A percentile compares a stretch with the other conserved stretches of the same genome.
phyloP scores from a whole-genome alignment of 768 basidiomycete species.

The Hemileccinum impolitum region DNA sequence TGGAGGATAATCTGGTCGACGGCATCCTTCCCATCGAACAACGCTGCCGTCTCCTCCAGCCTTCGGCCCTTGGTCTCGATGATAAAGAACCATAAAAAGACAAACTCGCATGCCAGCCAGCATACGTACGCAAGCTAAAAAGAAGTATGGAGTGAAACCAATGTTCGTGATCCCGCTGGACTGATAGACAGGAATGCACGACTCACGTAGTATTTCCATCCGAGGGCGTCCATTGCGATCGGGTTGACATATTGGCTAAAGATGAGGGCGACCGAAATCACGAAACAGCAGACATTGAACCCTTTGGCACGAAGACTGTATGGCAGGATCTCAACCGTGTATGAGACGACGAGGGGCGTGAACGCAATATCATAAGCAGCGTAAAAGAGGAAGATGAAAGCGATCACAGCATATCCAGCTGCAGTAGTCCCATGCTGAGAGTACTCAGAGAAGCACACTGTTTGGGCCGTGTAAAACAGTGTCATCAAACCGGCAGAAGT shows the following conservation, averaged over 20 bases:
- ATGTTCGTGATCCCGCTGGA: neutral
- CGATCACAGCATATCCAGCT: conserved; percentile 72
- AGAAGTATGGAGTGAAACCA: too few species aligned
- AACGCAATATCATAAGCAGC: conserved; percentile 79
- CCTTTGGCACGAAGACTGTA: conserved; percentile 83
- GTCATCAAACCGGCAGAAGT: conserved; percentile 55
- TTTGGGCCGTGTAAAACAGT: conserved; percentile 66
- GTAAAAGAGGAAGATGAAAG: conserved; percentile 82
- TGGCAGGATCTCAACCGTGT: conserved; percentile 87
- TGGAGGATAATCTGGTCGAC: conserved; percentile 33
- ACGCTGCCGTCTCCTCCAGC: conserved; percentile 74
- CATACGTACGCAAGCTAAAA: conserved; percentile 60
- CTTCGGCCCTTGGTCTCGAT: conserved; percentile 71
- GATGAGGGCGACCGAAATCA: conserved; percentile 74
- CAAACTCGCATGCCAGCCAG: conserved; percentile 65
- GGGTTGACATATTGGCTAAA: conserved; percentile 91
- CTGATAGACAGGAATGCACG: neutral
- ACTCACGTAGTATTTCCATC: conserved; percentile 75
- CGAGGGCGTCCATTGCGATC: conserved; percentile 58
- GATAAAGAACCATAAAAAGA: conserved; percentile 64
- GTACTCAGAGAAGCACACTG: conserved; percentile 59
- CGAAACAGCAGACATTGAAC: conserved; percentile 76
- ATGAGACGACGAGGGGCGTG: conserved; percentile 81
- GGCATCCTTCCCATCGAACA: conserved; percentile 71
- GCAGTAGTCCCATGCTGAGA: conserved; percentile 36